Evolutionary conservation across 140 eudicot genomes (phyloP), one percentile per base, ranked within the genome.

Genomic region (Ambrosia hybrid): DNA sequence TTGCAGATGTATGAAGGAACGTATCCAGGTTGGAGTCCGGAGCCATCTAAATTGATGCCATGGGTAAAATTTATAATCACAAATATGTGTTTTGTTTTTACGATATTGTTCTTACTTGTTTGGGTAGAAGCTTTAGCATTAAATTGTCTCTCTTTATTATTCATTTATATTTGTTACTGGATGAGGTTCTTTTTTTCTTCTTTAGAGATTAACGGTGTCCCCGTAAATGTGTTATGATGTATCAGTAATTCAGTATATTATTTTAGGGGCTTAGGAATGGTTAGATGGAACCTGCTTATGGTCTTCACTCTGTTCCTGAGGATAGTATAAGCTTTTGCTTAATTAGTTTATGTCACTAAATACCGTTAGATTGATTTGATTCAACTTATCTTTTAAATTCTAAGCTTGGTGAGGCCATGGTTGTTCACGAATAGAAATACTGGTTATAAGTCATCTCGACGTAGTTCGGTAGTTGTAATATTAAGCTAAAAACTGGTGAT

Each of bases 1-100:
- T 55, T 93, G 30, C 93, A 84, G 65, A 67, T 80, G 43, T 93
- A 87, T 57, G 98, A 93, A 76, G 93, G 89, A 36, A 67, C 95
- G 0, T 79, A 82, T 58, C 98, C 80, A 72, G 91, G 89, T 49
- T 89, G 96, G 98, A 81, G 77, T 80, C 67, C 80, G 17, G 96
- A 87, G 82, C 80, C 84, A n/a, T 46, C 91, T 52, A 89, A 89
- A 51, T 78, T 83, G 76, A 81, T 74, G 78, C 90, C 95, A 74
- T 85, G 83, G 98, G 98, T 93, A 93, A 68, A 37, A 26, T 65
- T 4, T 49, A 49, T 73, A 9, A 49, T 77, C 53, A 43, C 48
- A 43, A 43, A 43, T 60, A 48, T 39, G 4, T 48, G 15, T 49
- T 68, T 46, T 34, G 46, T 75, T 36, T 37, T 58, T 26, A 34